phyloP scores from a whole-genome alignment of 257 asterid species.

The Solanum rostratum region DNA sequence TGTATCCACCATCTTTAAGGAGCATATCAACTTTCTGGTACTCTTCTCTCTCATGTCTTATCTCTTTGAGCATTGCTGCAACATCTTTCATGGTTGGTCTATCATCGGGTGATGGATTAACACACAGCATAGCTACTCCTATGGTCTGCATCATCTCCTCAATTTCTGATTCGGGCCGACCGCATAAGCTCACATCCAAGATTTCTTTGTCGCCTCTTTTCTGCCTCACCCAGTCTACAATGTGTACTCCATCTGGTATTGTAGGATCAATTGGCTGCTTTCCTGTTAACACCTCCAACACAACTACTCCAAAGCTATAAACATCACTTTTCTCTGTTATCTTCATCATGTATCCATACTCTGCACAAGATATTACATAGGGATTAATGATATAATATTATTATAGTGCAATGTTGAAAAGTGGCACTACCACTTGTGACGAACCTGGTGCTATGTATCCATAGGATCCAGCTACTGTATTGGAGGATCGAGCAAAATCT shows the following conservation, averaged over 20 bases:
- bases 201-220: constrained; percentile 35
- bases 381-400: not conserved
- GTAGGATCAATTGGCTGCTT: constrained; percentile 78
- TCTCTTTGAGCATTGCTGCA: constrained; percentile 74
- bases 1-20: constrained; percentile 24
- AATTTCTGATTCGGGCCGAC: constrained; percentile 43
- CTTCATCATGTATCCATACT: constrained; percentile 75
- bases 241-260: constrained; percentile 69
- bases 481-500: constrained; percentile 59
- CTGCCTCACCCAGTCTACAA: constrained; percentile 76
- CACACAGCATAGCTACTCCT: constrained; percentile 82
- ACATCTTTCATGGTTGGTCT: constrained; percentile 82
- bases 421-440: constrained; percentile 1
- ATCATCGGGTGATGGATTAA: constrained; percentile 53
- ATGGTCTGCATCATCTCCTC: constrained; percentile 74
- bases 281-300: constrained; percentile 67
- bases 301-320: constrained; percentile 78
- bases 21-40: constrained; percentile 25
- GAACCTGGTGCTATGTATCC: constrained; percentile 92
- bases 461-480: constrained; percentile 71
- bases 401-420: not conserved
- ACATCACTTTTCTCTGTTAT: constrained; percentile 83
- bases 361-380: constrained; percentile 17
- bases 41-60: constrained; percentile 63
- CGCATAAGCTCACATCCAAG: constrained; percentile 31